phyloP scores from a whole-genome alignment of 257 asterid genomes.

The Scutellaria minor region DNA sequence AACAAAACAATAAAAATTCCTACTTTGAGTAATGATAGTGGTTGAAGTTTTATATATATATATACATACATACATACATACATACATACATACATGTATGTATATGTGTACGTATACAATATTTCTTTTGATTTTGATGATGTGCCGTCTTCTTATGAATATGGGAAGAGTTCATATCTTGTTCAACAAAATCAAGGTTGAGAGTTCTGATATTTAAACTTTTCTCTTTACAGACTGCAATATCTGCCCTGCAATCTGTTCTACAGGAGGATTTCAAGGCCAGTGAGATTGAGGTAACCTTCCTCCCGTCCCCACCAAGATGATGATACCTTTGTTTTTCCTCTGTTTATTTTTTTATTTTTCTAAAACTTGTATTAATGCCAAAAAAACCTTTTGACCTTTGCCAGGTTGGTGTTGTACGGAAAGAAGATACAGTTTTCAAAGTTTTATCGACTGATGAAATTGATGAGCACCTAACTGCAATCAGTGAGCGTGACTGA shows the following conservation, averaged over 20 bases:
- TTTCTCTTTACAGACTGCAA: constrained; percentile 68
- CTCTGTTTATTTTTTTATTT: background rate
- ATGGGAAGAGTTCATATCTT: background rate
- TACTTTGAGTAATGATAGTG: too few relatives aligned
- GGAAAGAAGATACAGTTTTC: constrained; percentile 69
- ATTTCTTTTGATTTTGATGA: background rate
- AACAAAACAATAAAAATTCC: too few relatives aligned
- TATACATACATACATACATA: too few relatives aligned
- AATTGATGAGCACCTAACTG: constrained; percentile 93
- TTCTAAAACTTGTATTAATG: too few relatives aligned
- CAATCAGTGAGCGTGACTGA: constrained; percentile 97
- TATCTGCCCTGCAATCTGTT: constrained; percentile 94
- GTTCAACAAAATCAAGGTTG: background rate
- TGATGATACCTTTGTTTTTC: background rate
- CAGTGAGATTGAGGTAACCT: constrained; percentile 92
- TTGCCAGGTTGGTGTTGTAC: constrained; percentile 90
- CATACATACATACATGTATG: too few relatives aligned
- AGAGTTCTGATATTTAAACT: constrained; percentile 21
- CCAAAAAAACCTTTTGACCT: background rate
- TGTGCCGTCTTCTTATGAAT: background rate
- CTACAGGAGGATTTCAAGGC: constrained; percentile 99
- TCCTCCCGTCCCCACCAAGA: background rate
- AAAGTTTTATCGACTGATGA: constrained; percentile 85
- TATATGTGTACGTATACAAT: too few relatives aligned
- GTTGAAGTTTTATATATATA: too few relatives aligned